Evolutionary conservation across 352 stramenopile genomes (phyloP).

Genomic region (Aphanomyces astaci): DNA sequence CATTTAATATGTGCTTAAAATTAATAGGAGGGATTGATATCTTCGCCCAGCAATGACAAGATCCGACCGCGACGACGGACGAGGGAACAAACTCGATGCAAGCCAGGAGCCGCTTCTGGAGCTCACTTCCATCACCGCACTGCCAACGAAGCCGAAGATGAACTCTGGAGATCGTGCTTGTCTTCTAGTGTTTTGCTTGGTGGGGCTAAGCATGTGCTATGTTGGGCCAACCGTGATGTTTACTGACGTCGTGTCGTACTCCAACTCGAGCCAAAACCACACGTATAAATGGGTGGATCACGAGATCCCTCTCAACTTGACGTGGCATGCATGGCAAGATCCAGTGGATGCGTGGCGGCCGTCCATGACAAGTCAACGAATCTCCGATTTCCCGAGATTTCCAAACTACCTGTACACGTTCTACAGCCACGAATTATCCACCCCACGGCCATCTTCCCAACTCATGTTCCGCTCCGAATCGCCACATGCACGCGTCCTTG

Average conservation of each 20-base stretch:
- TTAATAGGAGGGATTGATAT: too few species aligned
- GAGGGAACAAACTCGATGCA: background rate
- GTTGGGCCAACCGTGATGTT: background rate
- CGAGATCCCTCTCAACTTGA: background rate
- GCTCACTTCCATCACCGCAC: background rate
- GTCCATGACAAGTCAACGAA: background rate
- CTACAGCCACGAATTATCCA: background rate
- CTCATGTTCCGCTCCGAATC: background rate
- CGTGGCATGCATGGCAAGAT: slow-evolving; percentile 16
- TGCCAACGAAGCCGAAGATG: slow-evolving; percentile 4
- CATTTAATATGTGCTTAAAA: too few species aligned
- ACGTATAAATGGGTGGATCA: background rate
- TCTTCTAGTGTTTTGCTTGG: slow-evolving; percentile 7
- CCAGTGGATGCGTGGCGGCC: background rate
- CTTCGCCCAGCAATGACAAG: background rate
- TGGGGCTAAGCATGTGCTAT: slow-evolving; percentile 1
- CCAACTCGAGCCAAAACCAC: background rate
- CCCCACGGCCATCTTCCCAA: background rate
- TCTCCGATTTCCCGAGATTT: background rate
- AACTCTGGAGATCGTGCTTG: slow-evolving; percentile 21
- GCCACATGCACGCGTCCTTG: background rate
- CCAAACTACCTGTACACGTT: background rate
- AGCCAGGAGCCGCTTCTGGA: slow-evolving; percentile 8
- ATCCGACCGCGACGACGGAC: background rate
- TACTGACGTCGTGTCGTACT: background rate